Conservation (phyloP, 2,329 filamentous ascomycete genomes). For the Penicillium sp. region DNA sequence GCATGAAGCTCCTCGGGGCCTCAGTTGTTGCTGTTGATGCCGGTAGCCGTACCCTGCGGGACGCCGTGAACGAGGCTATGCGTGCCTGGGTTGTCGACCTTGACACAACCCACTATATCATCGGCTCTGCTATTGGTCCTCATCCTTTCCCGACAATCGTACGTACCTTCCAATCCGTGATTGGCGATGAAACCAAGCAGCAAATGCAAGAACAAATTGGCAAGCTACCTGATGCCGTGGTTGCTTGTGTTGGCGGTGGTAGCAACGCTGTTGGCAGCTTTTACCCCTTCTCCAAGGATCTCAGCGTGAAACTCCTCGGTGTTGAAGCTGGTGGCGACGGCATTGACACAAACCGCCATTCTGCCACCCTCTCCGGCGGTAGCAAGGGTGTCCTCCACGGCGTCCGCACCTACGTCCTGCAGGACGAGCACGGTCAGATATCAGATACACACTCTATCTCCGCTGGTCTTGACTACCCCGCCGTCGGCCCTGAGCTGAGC, state of each 20-base stretch:
- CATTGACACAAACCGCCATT: conserved; percentile 81
- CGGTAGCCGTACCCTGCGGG: conserved; percentile 79
- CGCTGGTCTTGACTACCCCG: conserved; percentile 94
- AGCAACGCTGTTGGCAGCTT: conserved; percentile 98
- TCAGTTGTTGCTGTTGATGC: conserved; percentile 92
- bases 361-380: conserved; percentile 84
- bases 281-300: conserved; percentile 89
- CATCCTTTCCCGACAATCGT: conserved; percentile 98
- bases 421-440: conserved; percentile 92
- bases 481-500: conserved; percentile 90
- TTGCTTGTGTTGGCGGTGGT: conserved; percentile 94
- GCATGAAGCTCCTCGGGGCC: conserved; percentile 94
- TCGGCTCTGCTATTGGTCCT: conserved; percentile 94
- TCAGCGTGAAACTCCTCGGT: conserved; percentile 83
- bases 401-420: conserved; percentile 92
- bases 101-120: conserved; percentile 95
- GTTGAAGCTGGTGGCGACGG: conserved; percentile 97
- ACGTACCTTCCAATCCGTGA: conserved; percentile 95
- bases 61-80: conserved; percentile 94
- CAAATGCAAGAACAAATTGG: conserved; percentile 85
- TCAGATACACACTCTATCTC: conserved; percentile 95
- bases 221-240: conserved; percentile 92
- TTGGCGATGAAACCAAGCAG: conserved; percentile 90
- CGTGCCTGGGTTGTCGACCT: conserved; percentile 93
- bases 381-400: conserved; percentile 93